These are phyloP conservation scores for Boletus vinaceobasis DNA, from an alignment of 768 basidiomycete genomes.

Conservation along the genomic window DNA sequence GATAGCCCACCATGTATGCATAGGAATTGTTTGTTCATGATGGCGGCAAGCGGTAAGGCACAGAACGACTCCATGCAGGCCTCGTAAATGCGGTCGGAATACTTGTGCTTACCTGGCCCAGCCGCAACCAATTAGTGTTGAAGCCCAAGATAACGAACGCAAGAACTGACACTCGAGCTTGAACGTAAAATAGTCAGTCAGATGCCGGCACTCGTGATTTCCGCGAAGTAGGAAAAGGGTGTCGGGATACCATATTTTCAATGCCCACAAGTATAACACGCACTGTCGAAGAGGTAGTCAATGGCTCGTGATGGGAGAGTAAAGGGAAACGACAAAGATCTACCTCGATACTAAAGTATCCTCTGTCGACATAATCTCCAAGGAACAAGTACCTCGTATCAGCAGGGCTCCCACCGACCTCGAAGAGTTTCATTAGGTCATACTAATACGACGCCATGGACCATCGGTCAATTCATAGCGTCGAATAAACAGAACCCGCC, in stretches of 20 bases:
- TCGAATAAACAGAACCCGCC: conserved; percentile 3
- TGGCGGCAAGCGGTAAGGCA: conserved; percentile 86
- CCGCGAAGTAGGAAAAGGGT: conserved; percentile 95
- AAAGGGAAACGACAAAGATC: conserved; percentile 7
- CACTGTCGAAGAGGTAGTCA: conserved; percentile 51
- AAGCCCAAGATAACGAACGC: neutral
- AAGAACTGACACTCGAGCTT: conserved; percentile 86
- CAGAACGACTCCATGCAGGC: conserved; percentile 99
- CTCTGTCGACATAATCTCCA: conserved; percentile 91
- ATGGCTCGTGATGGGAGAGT: neutral
- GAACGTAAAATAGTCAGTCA: conserved; percentile 99
- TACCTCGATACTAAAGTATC: conserved; percentile 92
- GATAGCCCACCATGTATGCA: conserved; percentile 98
- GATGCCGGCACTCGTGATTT: conserved; percentile 97
- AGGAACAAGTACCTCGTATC: conserved; percentile 91
- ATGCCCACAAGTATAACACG: conserved; percentile 93
- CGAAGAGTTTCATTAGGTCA: conserved; percentile 93
- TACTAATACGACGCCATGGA: conserved; percentile 46
- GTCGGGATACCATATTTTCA: conserved; percentile 99
- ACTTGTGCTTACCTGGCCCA: conserved; percentile 91
- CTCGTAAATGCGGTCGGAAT: conserved; percentile 94
- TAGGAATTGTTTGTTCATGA: conserved; percentile 99
- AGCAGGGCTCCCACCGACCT: conserved; percentile 92
- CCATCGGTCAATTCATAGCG: conserved; percentile 16
- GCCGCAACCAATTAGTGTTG: conserved; percentile 2